phyloP scores from a whole-genome alignment of 352 stramenopile species.

The Aphanomyces astaci region DNA sequence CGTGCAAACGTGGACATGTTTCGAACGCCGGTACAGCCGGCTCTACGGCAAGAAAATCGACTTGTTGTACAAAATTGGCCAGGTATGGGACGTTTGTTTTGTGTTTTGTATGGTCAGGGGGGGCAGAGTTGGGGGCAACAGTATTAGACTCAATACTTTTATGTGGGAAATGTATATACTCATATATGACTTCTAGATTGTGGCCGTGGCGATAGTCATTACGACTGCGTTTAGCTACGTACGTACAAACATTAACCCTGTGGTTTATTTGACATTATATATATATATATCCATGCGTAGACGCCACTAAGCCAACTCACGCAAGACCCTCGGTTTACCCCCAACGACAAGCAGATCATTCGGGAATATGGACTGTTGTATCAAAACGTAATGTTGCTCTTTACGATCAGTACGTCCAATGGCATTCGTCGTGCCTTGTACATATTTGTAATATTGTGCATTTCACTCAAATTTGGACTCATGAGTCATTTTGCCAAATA shows the following conservation, averaged over 20 bases:
- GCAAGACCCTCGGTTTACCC: background rate
- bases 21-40: slow-evolving; percentile 21
- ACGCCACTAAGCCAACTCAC: slow-evolving; percentile 12
- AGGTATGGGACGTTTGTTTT: background rate
- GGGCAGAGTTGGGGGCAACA: too few species aligned
- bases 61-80: background rate
- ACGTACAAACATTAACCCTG: too few species aligned
- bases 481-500: too few species aligned
- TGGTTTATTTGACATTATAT: too few species aligned
- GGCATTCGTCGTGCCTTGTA: too few species aligned
- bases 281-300: too few species aligned
- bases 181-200: too few species aligned
- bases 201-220: slow-evolving; percentile 19
- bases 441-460: too few species aligned
- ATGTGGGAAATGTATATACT: too few species aligned
- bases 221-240: slow-evolving; percentile 21
- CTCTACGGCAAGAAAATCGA: slow-evolving; percentile 15
- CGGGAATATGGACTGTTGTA: slow-evolving; percentile 17
- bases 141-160: too few species aligned
- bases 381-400: slow-evolving; percentile 22
- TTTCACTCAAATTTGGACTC: too few species aligned
- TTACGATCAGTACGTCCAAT: slow-evolving; percentile 12
- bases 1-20: slow-evolving; percentile 22
- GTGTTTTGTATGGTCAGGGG: background rate
- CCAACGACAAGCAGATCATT: slow-evolving; percentile 7